These are phyloP conservation scores for Myxozyma neglecta DNA, from an alignment of 805 yeast genomes.

Conservation along the genomic window DNA sequence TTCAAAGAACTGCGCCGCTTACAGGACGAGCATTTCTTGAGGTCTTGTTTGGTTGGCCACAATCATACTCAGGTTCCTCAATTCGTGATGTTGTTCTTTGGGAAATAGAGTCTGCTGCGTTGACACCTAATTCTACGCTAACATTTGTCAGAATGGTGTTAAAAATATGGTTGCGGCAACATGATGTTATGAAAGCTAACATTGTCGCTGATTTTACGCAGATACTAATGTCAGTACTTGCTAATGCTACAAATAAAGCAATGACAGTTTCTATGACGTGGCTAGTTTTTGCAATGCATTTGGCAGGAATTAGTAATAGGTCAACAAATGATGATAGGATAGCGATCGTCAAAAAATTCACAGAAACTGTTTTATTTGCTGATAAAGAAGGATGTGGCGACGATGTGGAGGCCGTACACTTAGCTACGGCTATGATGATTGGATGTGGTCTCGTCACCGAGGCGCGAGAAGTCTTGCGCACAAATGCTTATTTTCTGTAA, in stretches of 20 bases:
- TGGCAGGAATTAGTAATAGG: background rate
- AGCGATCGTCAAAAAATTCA: slow-evolving; percentile 15
- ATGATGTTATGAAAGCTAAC: background rate
- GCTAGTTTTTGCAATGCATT: slow-evolving; percentile 27
- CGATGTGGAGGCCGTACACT: slow-evolving; percentile 31
- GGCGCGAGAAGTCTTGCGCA: slow-evolving; percentile 20
- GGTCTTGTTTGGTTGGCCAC: slow-evolving; percentile 20
- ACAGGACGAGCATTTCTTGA: slow-evolving; percentile 5
- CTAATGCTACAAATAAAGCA: slow-evolving; percentile 4
- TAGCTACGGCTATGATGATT: slow-evolving; percentile 29
- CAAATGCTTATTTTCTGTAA: slow-evolving; percentile 21
- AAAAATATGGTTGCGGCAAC: slow-evolving; percentile 20
- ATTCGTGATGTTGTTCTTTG: slow-evolving; percentile 13
- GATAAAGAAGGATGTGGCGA: slow-evolving; percentile 27
- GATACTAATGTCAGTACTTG: slow-evolving; percentile 6
- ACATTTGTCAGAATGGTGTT: slow-evolving; percentile 16
- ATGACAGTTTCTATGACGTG: slow-evolving; percentile 31
- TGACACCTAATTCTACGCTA: background rate
- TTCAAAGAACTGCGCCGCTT: background rate
- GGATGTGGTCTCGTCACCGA: slow-evolving; percentile 19
- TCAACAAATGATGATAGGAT: background rate
- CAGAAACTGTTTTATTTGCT: slow-evolving; percentile 18
- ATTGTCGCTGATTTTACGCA: background rate
- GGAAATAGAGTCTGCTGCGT: background rate
- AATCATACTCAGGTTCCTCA: background rate